These are phyloP conservation scores for Graphilbum fragrans DNA, from an alignment of 2,329 filamentous ascomycete genomes.

Conservation along the genomic window DNA sequence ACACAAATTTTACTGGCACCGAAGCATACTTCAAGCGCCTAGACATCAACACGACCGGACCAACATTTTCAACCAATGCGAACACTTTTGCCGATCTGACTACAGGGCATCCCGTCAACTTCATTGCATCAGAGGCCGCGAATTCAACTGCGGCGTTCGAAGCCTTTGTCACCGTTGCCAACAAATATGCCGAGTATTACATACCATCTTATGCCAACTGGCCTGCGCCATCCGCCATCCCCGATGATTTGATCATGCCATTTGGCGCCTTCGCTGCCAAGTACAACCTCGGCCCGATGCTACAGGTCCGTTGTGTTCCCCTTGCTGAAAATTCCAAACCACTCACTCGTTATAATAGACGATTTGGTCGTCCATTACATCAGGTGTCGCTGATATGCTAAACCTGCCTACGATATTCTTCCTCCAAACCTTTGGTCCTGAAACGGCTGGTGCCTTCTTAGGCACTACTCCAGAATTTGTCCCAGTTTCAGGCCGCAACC, in stretches of 20 bases:
- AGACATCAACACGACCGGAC: conserved; percentile 18
- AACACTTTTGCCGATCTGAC: conserved; percentile 21
- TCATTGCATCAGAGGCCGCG: conserved; percentile 10
- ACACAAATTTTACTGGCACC: conserved; percentile 24
- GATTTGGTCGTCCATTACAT: conserved; percentile 28
- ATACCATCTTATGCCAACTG: conserved; percentile 25
- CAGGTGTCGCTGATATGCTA: conserved; percentile 28
- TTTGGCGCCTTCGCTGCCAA: conserved; percentile 35
- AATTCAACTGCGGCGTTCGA: conserved; percentile 3
- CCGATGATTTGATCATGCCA: conserved; percentile 31
- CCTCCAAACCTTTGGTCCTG: conserved; percentile 26
- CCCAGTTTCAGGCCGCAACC: conserved; percentile 22
- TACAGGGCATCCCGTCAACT: conserved; percentile 20
- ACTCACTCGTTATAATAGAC: conserved; percentile 10
- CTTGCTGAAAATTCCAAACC: not conserved
- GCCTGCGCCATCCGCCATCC: conserved; percentile 28
- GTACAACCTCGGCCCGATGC: conserved; percentile 21
- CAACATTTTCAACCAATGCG: conserved; percentile 11
- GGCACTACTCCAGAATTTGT: conserved; percentile 17
- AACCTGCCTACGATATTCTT: conserved; percentile 30
- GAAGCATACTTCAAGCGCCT: conserved; percentile 31
- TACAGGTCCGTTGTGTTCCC: not conserved
- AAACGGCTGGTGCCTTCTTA: conserved; percentile 21
- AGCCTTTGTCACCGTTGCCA: conserved; percentile 13
- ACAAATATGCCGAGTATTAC: conserved; percentile 18